phyloP scores from a whole-genome alignment of 768 basidiomycete genomes.

The Lentinula sp. region DNA sequence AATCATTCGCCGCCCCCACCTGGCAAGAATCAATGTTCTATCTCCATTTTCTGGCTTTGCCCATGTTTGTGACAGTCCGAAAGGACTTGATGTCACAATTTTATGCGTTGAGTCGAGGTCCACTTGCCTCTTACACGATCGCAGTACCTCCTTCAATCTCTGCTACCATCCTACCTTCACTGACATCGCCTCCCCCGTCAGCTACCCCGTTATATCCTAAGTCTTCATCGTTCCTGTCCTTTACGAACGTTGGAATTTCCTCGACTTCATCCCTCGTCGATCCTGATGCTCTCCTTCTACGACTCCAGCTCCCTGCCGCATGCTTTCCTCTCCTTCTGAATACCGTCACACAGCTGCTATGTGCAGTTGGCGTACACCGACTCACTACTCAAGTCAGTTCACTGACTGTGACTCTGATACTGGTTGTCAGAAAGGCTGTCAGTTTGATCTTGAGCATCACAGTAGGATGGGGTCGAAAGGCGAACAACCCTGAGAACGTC shows the following conservation, averaged over 20 bases:
- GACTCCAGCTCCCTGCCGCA: slow-evolving; percentile 44
- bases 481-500: slow-evolving; percentile 19
- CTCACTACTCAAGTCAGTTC: slow-evolving; percentile 73
- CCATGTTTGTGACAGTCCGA: slow-evolving; percentile 64
- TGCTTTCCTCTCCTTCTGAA: slow-evolving; percentile 66
- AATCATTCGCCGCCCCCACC: slow-evolving; percentile 18
- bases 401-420: slow-evolving; percentile 72
- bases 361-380: slow-evolving; percentile 82
- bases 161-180: not conserved
- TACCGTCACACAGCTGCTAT: slow-evolving; percentile 78
- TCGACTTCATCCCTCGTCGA: slow-evolving; percentile 12
- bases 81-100: slow-evolving; percentile 46
- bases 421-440: slow-evolving; percentile 77
- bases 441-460: slow-evolving; percentile 70
- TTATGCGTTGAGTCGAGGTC: slow-evolving; percentile 31
- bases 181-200: slow-evolving; percentile 7
- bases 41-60: slow-evolving; percentile 74
- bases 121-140: slow-evolving; percentile 23
- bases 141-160: slow-evolving; percentile 10
- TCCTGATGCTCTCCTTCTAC: slow-evolving; percentile 18
- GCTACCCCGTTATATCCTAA: slow-evolving; percentile 3
- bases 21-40: slow-evolving; percentile 97
- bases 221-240: slow-evolving; percentile 8
- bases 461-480: slow-evolving; percentile 32
- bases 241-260: slow-evolving; percentile 19